phyloP scores from a whole-genome alignment of 345 rosid genomes.

The Raphanus sativus region DNA sequence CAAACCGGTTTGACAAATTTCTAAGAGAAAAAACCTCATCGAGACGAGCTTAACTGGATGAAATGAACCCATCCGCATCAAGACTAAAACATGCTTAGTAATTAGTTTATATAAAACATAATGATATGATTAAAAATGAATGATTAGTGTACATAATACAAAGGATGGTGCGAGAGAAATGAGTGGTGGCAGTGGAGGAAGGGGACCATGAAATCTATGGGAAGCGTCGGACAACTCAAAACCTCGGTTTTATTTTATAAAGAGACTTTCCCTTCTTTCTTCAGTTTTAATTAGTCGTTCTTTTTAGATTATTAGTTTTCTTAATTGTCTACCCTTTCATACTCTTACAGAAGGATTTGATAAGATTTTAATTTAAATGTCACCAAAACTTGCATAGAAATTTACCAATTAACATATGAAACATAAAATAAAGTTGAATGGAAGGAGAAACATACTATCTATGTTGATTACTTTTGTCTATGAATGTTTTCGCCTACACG shows the following conservation, averaged over 20 bases:
- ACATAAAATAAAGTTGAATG: background rate
- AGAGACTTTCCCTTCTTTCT: slow-evolving; percentile 30
- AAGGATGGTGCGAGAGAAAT: slow-evolving; percentile 40
- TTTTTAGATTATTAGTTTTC: background rate
- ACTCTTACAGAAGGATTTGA: background rate
- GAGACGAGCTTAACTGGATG: background rate
- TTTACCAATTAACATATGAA: background rate
- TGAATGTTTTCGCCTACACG: background rate
- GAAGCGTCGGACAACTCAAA: slow-evolving; percentile 39
- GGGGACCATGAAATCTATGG: slow-evolving; percentile 44
- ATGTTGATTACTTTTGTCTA: background rate
- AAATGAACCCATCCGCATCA: background rate
- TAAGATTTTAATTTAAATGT: background rate
- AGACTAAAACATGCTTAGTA: slow-evolving; percentile 15
- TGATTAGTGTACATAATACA: slow-evolving; percentile 22
- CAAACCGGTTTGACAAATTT: background rate
- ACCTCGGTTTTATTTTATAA: slow-evolving; percentile 36
- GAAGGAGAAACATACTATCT: background rate
- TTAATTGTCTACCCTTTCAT: background rate
- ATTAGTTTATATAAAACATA: background rate
- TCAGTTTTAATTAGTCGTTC: background rate
- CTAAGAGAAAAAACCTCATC: background rate
- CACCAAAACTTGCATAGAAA: background rate
- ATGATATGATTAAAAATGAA: slow-evolving; percentile 28
- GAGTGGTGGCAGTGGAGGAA: slow-evolving; percentile 41